Evolutionary conservation across 1,284 basidiomycete genomes (phyloP), one percentile per base, ranked within the genome.

Genomic region (Naganishia sp.): DNA sequence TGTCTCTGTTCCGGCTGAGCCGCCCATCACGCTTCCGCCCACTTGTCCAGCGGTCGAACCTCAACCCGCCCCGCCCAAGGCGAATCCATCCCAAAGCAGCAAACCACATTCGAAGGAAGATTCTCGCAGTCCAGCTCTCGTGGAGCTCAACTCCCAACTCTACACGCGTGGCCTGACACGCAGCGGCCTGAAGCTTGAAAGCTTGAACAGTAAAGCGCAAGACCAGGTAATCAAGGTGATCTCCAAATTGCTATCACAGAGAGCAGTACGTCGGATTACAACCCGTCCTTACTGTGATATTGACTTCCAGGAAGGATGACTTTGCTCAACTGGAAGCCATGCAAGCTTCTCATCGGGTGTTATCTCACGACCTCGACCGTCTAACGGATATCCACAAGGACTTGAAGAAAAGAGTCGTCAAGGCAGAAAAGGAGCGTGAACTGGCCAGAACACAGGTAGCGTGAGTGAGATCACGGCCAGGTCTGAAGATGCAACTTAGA

Each of bases 361-460:
- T 93, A 2, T 84, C 86, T 10, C 94, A 94, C 70, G 92, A 95
- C 72, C 83, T 90, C 67, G 90, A 94, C 72, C 85, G 92, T 1
- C 81, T 93, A 53, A 78, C 80, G 44, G 84, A 85, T 18, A 86
- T 89, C 82, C 83, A 88, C 75, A 83, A 80, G 61, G 79, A 80
- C 23, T 84, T 84, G 55, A 84, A 78, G 18, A 84, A 87, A 66
- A 82, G 82, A 60, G 81, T 86, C n/a, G 86, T 86, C 44, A 86
- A 83, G 67, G 84, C 89, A 59, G 87, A 92, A 78, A 82, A 87
- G 25, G 91, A 93, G 74, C 84, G 85, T 74, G 87, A 86, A 70
- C 75, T 87, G 45, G 84, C 87, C 74, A 90, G 90, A 73, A 86
- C 88, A 18, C 85, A 86, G 68, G 79, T 88, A 48, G 81, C 81